Percentiles rank a stretch among this genome's conserved stretches.
These are phyloP conservation scores for Polychaeton citri DNA, from an alignment of 2,329 filamentous ascomycete genomes.

Conservation along the genomic window DNA sequence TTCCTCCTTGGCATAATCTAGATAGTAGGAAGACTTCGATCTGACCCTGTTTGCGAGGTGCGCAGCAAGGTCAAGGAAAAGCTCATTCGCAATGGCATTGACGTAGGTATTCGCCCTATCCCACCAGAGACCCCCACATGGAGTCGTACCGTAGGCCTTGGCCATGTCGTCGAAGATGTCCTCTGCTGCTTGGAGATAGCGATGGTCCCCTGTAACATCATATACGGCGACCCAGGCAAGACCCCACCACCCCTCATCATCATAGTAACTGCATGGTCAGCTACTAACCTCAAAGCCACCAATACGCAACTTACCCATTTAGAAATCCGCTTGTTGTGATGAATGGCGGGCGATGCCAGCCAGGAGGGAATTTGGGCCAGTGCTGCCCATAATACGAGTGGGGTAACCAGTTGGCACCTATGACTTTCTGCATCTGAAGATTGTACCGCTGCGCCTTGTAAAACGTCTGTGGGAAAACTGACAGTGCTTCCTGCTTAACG, in stretches of 20 bases:
- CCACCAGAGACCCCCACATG: conserved; percentile 38
- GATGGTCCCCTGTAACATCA: conserved; percentile 32
- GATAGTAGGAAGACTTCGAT: conserved; percentile 25
- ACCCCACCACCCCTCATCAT: conserved; percentile 43
- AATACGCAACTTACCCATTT: conserved; percentile 9
- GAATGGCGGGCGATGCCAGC: conserved; percentile 1
- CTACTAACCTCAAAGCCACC: too few relatives aligned
- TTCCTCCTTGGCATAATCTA: conserved; percentile 33
- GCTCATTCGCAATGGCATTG: conserved; percentile 44
- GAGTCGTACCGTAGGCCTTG: conserved; percentile 29
- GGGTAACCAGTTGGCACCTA: conserved; percentile 3
- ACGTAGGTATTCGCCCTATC: conserved; percentile 31
- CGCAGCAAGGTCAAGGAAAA: conserved; percentile 42
- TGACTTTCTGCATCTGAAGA: conserved; percentile 9
- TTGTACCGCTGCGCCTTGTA: conserved; percentile 16
- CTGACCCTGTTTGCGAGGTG: conserved; percentile 40
- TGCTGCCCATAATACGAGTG: conserved; percentile 3
- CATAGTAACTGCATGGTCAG: conserved; percentile 30
- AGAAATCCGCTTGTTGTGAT: conserved; percentile 7
- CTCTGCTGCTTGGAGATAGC: conserved; percentile 35
- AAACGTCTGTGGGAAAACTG: conserved; percentile 12
- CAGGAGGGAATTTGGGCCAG: conserved; percentile 1
- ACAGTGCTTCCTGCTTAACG: conserved; percentile 5
- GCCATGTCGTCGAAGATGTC: conserved; percentile 37
- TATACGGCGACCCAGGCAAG: conserved; percentile 43